Base-by-base conservation (phyloP, 139 green algal genomes). In the Micractinium conductrix region DNA sequence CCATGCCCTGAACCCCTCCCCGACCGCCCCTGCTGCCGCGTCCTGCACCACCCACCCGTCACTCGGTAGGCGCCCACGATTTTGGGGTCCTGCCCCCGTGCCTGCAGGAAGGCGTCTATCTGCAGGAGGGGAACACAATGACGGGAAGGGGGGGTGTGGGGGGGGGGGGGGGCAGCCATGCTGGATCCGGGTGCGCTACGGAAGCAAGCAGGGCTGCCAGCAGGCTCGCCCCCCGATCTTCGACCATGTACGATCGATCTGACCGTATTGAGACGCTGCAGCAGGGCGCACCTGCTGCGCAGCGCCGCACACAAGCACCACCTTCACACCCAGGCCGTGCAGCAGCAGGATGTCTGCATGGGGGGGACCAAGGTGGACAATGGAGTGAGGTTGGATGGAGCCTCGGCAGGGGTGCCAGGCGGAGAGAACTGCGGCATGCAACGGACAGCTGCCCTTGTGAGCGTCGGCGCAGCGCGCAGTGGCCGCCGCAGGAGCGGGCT, bases 301-400 rank as follows among this genome's bases (percentile, higher is more conserved):
- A 2, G 88, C 88, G 0, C 97, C 97, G 9, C 96, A 81, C 63
- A 98, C 97, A 0, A 99, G 48, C 28, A 99, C 94, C 33, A 99
- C 78, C 12, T 87, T 87, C 37, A 97, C 91, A 16, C 97, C 97
- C 45, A 99, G 92, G 12, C 93, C 93, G 74, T 99, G 94, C 28
- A 99, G 88, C 58, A 99, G 86, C 19, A 93, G 86, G n/a, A 99
- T 93, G 89, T 99, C 96, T 83, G 78, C 50, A 28, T 1, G 26
- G 28, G 26, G 43, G 72, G 26, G 38, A n/a, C 8, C 28, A 43
- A 30, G 48, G 8, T 67, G 22, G 37, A 72, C 2, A n/a, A 2
- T 21, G 19, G 14, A 2, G 69, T n/a, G 69, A 9, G 17, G 37
- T 48, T 70, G 63, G 30, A 17, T 3, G 16, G 30, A 16, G n/a